Conservation (phyloP, 441 rosid species). For the Syzygium syzygioides region DNA sequence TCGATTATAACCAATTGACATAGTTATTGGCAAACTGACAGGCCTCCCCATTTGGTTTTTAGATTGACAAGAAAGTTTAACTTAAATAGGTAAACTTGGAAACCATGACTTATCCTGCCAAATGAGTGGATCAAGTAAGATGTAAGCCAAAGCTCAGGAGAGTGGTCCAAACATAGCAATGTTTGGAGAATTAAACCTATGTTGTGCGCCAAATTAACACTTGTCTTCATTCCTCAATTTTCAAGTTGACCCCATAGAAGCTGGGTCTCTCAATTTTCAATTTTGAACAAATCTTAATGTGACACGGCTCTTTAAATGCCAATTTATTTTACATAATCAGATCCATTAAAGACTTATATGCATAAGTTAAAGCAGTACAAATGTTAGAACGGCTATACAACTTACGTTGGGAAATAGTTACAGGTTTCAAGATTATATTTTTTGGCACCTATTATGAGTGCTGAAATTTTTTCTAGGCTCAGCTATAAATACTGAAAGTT, state of each 20-base stretch:
- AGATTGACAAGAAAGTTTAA: too few relatives aligned
- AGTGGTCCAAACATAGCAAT: too few relatives aligned
- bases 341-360: background rate
- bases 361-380: background rate
- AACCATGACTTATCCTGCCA: too few relatives aligned
- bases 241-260: background rate
- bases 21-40: too few relatives aligned
- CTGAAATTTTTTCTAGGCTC: background rate
- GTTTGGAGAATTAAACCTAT: too few relatives aligned
- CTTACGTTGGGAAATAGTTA: background rate
- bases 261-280: background rate
- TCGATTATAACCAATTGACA: too few relatives aligned
- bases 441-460: background rate
- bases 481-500: background rate
- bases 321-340: background rate
- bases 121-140: too few relatives aligned
- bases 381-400: background rate
- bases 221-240: background rate
- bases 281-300: background rate
- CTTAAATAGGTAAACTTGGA: too few relatives aligned
- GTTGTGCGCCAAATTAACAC: too few relatives aligned
- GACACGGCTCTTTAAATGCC: background rate
- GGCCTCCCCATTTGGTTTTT: too few relatives aligned
- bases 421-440: background rate
- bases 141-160: too few relatives aligned